These are phyloP conservation scores for Acer saccharum DNA, from an alignment of 345 rosid genomes.

Conservation along the genomic window DNA sequence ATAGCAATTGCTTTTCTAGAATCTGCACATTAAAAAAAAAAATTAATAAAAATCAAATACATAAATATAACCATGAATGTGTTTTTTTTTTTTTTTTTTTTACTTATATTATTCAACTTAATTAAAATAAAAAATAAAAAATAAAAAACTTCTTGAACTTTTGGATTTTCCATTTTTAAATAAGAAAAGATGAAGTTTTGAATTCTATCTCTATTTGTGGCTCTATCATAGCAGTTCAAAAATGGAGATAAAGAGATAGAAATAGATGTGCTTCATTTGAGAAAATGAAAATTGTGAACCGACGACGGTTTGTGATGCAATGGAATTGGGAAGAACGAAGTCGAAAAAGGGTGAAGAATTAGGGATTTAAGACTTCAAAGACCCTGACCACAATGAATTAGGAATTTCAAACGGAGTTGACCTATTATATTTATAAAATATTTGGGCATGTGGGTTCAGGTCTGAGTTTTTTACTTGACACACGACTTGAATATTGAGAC, in stretches of 20 bases:
- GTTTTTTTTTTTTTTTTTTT: background rate
- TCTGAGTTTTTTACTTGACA: too few relatives aligned
- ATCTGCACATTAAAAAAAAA: conserved; percentile 38
- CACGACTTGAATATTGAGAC: too few relatives aligned
- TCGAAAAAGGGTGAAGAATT: too few relatives aligned
- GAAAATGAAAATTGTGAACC: background rate
- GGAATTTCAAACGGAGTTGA: too few relatives aligned
- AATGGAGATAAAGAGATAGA: background rate
- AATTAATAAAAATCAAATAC: background rate
- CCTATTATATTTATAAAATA: too few relatives aligned
- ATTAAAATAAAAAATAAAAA: background rate
- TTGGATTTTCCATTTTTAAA: conserved; percentile 42
- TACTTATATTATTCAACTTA: background rate
- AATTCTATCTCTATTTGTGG: background rate
- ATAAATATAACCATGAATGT: background rate
- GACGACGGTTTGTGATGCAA: background rate
- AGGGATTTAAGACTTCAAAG: too few relatives aligned
- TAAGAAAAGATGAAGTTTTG: background rate
- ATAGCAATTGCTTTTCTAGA: conserved; percentile 75
- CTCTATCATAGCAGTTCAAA: background rate
- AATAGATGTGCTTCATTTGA: background rate
- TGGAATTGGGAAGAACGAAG: background rate
- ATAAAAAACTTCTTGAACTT: conserved; percentile 44
- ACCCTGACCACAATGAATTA: too few relatives aligned
- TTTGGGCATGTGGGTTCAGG: too few relatives aligned